Evolutionary conservation across 345 rosid species (phyloP), one percentile per base, ranked within the genome.

Genomic region (Eucalyptus decipiens): DNA sequence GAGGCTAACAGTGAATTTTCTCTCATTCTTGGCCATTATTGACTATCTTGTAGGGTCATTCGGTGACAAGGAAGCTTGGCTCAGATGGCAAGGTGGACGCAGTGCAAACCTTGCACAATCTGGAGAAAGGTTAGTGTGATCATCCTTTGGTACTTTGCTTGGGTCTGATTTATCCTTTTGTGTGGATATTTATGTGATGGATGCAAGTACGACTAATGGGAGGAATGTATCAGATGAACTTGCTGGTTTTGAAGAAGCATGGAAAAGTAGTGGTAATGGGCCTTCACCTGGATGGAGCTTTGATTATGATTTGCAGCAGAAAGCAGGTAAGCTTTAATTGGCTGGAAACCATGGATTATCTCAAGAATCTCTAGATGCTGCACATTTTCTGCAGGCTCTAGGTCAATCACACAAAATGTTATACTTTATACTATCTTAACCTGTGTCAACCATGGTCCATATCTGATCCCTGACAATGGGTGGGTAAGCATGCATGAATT

Each of bases 11-110:
- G 28, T 37, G 26, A 76, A 76, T 34, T 37, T 37, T 69, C 2
- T 72, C 45, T 76, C 83, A 37, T 19, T 76, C 83, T 37, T 72
- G 26, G 83, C 26, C 3, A 2, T 72, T 37, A n/a, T 72, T 37
- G 83, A 72, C 4, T 10, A 72, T 72, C 12, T 10, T 91, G 72
- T 85, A 97, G 99, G 99, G 97, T 69, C 99, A 95, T 90, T 95
- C 99, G 3, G 92, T 96, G 65, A 93, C 94, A 50, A 94, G 96
- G 93, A 97, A 95, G 91, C 96, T 97, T 23, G 92, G 91, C 88
- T 89, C 96, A 26, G 94, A 93, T 88, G 99, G 99, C 81, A 94
- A 95, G n/a, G 97, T 96, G 92, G 97, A 96, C 52, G 92, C 96
- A 32, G 50, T 90, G 89, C 99, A 96, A 89, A 94, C 95, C 85